Base-by-base conservation (phyloP, 225 moss, liverwort and hornwort species). In the Bryoerythrophyllum caledonicum region DNA sequence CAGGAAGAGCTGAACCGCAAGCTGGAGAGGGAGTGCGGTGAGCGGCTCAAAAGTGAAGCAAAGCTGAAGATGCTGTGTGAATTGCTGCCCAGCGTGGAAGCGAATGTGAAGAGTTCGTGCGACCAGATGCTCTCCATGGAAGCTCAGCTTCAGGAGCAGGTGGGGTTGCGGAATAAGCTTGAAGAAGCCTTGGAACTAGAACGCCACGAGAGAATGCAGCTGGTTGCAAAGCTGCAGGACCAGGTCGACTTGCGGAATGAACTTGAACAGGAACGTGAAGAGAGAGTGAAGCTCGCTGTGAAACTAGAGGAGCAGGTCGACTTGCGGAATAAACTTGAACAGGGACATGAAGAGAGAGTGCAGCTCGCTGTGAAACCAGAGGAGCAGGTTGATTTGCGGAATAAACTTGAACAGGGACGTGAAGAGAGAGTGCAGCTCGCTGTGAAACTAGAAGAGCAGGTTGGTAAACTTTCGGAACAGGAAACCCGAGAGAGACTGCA, bases 101-200 rank as follows among this genome's bases (percentile, higher is more conserved):
- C 41, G 7, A 69, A 55, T 14, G 16, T 62, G 60, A 80, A 58
- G 34, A 41, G 46, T 25, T 68, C 62, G 49, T 41, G 40, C 40
- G 70, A 85, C 68, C 89, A 83, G 71, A 74, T 89, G 10, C 73
- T 73, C 46, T 48, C 35, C 7, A 60, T 91, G 32, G 75, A 63
- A 43, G 83, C 57, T 83, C 81, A 76, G 70, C 87, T 41, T 51
- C 44, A 85, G 46, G 73, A 79, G 27, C 85, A 89, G 51, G 59
- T 64, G 27, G 74, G 73, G 20, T 30, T 85, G 65, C 77, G 80
- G 80, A 63, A 44, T 6, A 35, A 63, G 17, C 49, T 73, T 16
- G 48, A 61, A 61, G 32, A 21, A 48, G 30, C 60, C n/a, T 30
- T 72, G 30, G 60, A 46, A 72, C 44, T 7, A 15, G 72, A 60